phyloP scores from a whole-genome alignment of 23 red algal genomes.

The Chondrus crispus region DNA sequence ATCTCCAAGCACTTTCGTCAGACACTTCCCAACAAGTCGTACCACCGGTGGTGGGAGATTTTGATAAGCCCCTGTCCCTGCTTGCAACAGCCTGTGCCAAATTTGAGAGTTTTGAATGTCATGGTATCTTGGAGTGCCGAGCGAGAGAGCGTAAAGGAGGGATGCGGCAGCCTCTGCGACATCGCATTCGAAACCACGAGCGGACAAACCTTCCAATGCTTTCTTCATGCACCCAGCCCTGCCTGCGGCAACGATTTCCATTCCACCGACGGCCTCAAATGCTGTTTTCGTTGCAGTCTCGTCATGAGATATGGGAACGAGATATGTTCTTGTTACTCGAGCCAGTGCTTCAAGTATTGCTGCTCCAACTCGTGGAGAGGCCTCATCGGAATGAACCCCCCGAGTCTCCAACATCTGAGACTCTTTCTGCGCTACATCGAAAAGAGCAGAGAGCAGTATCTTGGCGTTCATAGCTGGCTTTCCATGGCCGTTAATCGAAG shows the following conservation, averaged over 20 bases:
- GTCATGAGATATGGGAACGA: background rate
- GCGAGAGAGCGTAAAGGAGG: background rate
- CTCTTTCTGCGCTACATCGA: background rate
- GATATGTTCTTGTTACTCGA: background rate
- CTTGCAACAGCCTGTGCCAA: background rate
- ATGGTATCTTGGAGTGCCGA: background rate
- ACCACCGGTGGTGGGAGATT: background rate
- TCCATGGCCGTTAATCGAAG: background rate
- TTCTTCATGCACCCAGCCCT: background rate
- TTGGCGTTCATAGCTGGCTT: background rate
- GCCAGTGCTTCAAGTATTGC: background rate
- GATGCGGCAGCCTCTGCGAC: conserved; percentile 3
- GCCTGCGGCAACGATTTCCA: background rate
- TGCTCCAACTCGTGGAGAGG: background rate
- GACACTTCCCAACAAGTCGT: background rate
- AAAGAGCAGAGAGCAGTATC: background rate
- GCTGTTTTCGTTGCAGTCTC: background rate
- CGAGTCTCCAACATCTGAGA: background rate
- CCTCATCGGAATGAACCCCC: background rate
- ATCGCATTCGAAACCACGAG: background rate
- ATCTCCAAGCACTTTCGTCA: conserved; percentile 3
- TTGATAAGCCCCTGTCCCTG: background rate
- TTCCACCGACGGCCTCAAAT: background rate
- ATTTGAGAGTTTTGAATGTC: background rate
- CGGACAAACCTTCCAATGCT: background rate